Conservation (phyloP, 208 protist species). For the Leishmania braziliensis region DNA sequence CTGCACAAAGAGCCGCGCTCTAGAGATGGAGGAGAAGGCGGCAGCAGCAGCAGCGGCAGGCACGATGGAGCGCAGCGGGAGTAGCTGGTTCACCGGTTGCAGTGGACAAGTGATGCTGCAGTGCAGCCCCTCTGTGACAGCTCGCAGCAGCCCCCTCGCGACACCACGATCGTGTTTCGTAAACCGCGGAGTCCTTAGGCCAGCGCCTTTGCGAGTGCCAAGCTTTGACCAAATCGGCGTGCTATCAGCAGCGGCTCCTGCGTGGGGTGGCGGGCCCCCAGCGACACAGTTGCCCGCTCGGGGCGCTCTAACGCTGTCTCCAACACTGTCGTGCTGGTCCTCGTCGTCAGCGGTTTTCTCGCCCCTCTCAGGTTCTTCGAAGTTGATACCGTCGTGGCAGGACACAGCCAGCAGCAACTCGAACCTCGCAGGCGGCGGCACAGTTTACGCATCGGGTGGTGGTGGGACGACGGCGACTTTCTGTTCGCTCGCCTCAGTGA, state of each 20-base stretch:
- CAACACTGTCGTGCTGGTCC: constrained; percentile 16
- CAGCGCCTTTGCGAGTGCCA: constrained; percentile 13
- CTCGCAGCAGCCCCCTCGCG: constrained; percentile 16
- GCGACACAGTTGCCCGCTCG: not conserved
- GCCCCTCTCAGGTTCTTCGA: constrained; percentile 16
- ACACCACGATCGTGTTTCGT: constrained; percentile 16
- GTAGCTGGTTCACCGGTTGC: constrained; percentile 6
- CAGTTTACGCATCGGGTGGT: not conserved
- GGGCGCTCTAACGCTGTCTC: constrained; percentile 10
- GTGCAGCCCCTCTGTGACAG: constrained; percentile 11
- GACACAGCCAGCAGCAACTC: not conserved
- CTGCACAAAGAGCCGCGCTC: constrained; percentile 13
- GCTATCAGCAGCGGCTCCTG: not conserved
- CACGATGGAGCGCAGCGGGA: constrained; percentile 2
- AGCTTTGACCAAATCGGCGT: constrained; percentile 7
- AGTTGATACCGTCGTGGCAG: constrained; percentile 15
- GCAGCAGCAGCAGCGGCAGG: constrained; percentile 13
- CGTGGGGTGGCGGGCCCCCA: not conserved
- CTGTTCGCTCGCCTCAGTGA: constrained; percentile 1
- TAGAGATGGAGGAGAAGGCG: constrained; percentile 17
- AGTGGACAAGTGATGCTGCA: constrained; percentile 27
- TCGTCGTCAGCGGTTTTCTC: constrained; percentile 25
- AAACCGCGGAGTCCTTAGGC: constrained; percentile 5
- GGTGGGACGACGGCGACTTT: constrained; percentile 1
- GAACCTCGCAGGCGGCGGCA: not conserved